Evolutionary conservation across 352 stramenopile genomes (phyloP), one percentile per base, ranked within the genome.

Genomic region (Phytophthora macrochlamydospora): DNA sequence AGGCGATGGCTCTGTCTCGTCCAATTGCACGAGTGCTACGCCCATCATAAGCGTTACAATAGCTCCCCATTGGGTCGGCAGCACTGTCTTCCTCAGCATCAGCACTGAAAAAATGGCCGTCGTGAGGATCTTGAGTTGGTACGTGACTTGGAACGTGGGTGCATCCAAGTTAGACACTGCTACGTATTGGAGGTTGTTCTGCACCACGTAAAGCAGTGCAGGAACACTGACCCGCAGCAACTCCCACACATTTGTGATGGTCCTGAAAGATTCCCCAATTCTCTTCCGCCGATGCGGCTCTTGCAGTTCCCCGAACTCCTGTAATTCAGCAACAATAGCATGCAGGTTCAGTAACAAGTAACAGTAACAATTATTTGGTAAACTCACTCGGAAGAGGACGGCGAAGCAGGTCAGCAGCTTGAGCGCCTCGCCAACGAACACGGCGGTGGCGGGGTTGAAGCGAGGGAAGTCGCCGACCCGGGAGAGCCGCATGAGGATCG

Each of bases 61-160:
- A 8, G 87, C 79, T 12, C 79, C 79, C 87, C 87, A 95, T 59
- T 95, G 87, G 43, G 87, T 68, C n/a, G 75, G 67, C 49, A 93
- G 55, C 62, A 95, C 87, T 18, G 69, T 72, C 51, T 86, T 91
- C 53, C 80, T 69, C 56, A 95, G 75, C 54, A 95, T 63, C 3
- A 89, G 49, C n/a, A 94, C 85, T n/a, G 85, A 93, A 69, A 95
- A 95, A 42, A 94, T 75, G 42, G 87, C 85, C 7, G 87, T 95
- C 11, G 87, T 94, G 33, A 94, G 74, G 73, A 95, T 95, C 75
- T 95, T 95, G 70, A 95, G 83, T 73, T 95, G 87, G 75, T 92
- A 93, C 49, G 92, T 79, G 64, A 95, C 77, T 62, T 95, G 86
- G 62, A 93, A 95, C 11, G 83, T 83, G 43, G 85, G 78, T 5